phyloP scores from a whole-genome alignment of 805 yeast species.

The Candida manassasensis region DNA sequence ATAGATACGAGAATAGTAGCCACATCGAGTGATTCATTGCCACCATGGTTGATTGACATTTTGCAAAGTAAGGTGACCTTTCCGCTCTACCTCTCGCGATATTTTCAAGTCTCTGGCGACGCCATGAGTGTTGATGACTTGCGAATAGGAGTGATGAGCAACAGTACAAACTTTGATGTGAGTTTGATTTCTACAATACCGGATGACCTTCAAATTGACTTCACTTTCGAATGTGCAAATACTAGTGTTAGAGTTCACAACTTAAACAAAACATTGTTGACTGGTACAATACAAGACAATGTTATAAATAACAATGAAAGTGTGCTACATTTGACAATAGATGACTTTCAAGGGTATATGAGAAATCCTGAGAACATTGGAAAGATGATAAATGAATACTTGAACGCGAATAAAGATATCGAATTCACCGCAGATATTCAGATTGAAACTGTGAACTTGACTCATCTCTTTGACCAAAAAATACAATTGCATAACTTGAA shows the following conservation, averaged over 20 bases:
- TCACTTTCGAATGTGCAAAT: neutral
- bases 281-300: neutral
- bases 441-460: neutral
- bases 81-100: neutral
- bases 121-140: slow-evolving; percentile 1
- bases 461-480: neutral
- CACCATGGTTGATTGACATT: slow-evolving; percentile 21
- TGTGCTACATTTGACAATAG: neutral
- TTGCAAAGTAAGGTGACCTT: slow-evolving; percentile 8
- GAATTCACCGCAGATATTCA: neutral
- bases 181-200: slow-evolving; percentile 2
- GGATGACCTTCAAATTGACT: neutral
- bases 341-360: slow-evolving; percentile 8
- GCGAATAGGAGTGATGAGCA: slow-evolving; percentile 1
- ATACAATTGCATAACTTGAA: neutral
- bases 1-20: slow-evolving; percentile 4
- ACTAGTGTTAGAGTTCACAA: neutral
- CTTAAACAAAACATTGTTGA: neutral
- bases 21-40: slow-evolving; percentile 12
- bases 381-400: slow-evolving; percentile 10
- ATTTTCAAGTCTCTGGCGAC: neutral
- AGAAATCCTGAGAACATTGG: slow-evolving; percentile 13
- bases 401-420: slow-evolving; percentile 4
- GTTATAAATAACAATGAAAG: neutral
- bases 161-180: slow-evolving; percentile 2